A percentile compares a stretch with the other conserved stretches of the same genome.
phyloP scores from a whole-genome alignment of 2,329 filamentous ascomycete species.

The Exophiala calicioides region DNA sequence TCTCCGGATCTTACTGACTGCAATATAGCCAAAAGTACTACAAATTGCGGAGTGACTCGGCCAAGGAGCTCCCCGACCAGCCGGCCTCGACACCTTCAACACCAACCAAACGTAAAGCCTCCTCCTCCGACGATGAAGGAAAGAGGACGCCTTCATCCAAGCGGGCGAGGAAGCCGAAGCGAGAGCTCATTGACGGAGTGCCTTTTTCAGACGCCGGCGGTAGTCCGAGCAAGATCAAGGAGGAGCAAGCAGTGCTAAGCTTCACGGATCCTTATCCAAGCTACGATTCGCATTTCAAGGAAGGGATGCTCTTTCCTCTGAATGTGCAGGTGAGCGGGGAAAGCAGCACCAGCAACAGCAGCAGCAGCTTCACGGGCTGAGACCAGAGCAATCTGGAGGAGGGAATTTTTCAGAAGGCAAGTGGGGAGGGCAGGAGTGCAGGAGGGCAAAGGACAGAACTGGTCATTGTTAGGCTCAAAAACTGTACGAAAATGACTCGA shows the following conservation, averaged over 20 bases:
- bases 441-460: background rate
- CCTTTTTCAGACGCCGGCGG: conserved; percentile 16
- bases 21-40: conserved; percentile 30
- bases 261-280: conserved; percentile 6
- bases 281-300: conserved; percentile 8
- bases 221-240: conserved; percentile 14
- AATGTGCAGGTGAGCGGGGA: conserved; percentile 9
- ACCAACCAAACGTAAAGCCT: conserved; percentile 23
- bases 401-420: background rate
- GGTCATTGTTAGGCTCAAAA: background rate
- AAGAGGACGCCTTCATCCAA: conserved; percentile 21
- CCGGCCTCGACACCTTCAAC: conserved; percentile 13
- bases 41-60: conserved; percentile 28
- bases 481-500: background rate
- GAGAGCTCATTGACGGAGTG: conserved; percentile 14
- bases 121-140: conserved; percentile 10
- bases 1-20: conserved; percentile 9
- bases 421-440: background rate
- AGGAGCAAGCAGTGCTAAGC: conserved; percentile 8
- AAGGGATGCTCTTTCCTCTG: conserved; percentile 9
- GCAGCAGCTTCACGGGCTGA: conserved; percentile 13
- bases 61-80: conserved; percentile 14
- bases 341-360: conserved; percentile 9
- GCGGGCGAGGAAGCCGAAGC: conserved; percentile 17
- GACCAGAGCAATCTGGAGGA: background rate